Evolutionary conservation across 495 filamentous ascomycete species (phyloP), one percentile per base, ranked within the genome.

Genomic region (Cercophora scortea): DNA sequence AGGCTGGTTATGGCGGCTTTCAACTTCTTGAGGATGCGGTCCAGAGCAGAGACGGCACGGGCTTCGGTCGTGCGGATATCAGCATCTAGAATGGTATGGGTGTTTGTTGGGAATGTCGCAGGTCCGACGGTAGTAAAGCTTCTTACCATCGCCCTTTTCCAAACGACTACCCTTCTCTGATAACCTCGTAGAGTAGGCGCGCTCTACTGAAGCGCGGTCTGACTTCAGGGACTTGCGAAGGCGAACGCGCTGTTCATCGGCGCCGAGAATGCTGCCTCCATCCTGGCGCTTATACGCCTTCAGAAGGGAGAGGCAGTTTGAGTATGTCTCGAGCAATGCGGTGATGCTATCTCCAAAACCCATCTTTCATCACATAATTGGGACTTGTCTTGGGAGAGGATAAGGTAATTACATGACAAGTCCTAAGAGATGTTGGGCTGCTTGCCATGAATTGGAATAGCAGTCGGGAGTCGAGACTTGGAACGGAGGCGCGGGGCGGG

Each of bases 241-340:
- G 54, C 32, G 70, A 61, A 42, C 48, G 54, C 50, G 67, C 63
- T 38, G 66, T 63, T 47, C 68, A 54, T 58, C 70, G 57, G 17
- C 70, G 64, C 53, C 71, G 25, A 40, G 25, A 9, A 52, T 16
- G n/a, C 45, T 51, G 15, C 51, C 38, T n/a, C 56, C 51, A 13
- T 43, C 43, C 17, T 50, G 25, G 8, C 47, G 56, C 34, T 56
- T 57, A 43, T 63, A 61, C 36, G 57, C 55, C 48, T 64, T 69
- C 6, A 71, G 57, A 8, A 71, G 61, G 1, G 61, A 55, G 11
- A 69, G 52, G 51, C 68, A 71, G 38, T 66, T 67, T 5, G 66
- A 62, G 42, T 71, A 71, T 8, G 66, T 66, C 41, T 66, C 61
- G 6, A 71, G 50, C 4, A 71, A 50, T 16, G 66, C 48, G 17